Evolutionary conservation across 768 basidiomycete genomes (phyloP), one percentile per base, ranked within the genome.

Genomic region (Boletus rubescentipes): DNA sequence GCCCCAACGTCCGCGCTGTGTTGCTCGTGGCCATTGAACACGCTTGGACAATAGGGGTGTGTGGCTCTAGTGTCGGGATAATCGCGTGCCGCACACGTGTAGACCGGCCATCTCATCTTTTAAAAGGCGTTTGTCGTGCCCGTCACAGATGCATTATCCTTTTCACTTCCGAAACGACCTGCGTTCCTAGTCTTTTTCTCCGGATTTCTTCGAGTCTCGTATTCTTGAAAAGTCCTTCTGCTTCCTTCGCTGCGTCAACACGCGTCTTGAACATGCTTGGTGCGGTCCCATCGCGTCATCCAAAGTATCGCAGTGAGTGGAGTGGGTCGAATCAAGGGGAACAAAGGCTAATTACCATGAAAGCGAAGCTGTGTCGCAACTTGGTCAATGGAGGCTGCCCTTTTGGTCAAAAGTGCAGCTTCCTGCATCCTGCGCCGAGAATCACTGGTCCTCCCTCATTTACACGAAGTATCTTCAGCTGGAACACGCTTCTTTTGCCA

Each of bases 341-440:
- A n/a, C 32, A 6, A 31, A 30, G 16, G 12, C 46, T 59, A 37
- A 64, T 41, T 9, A 18, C 38, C 46, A 18, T 43, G 44, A 57
- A 49, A 73, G 74, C 71, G 7, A 75, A 70, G 62, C 58, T 70
- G 39, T 76, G 75, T 60, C 67, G 74, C 38, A 70, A 74, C 62
- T 68, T 69, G 36, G 56, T 64, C 39, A 66, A 54, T 32, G 75
- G 76, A 34, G 55, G 61, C 54, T 77, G 74, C 61, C 65, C 70
- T 18, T 73, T 71, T 54, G 76, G 73, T 54, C 58, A 64, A 20
- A 65, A 63, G 34, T 77, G 75, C 64, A 74, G 62, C 34, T 77
- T 74, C 63, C 34, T 75, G 32, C 74, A 77, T 53, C 68, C 70
- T 9, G 30, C 51, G 3, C 36, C 39, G 36, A 46, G 52, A n/a